A percentile compares a stretch with the other conserved stretches of the same genome.
Evolutionary conservation across 83 land plant genomes (phyloP).

Genomic region (Thuja plicata): DNA sequence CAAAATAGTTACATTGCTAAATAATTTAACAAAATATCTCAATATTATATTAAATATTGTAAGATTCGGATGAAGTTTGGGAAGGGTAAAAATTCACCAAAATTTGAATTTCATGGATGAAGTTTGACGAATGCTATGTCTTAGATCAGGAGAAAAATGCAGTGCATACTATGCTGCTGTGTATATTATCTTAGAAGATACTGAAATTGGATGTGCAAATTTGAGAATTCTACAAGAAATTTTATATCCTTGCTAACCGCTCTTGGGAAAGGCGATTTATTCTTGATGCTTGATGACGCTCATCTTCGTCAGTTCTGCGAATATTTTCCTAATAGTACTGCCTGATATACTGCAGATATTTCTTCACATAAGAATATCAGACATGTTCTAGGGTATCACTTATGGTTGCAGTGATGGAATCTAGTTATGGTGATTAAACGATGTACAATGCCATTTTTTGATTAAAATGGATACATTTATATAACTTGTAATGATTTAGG

Average conservation of each 20-base stretch:
- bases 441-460: neutral
- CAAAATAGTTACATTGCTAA: no score
- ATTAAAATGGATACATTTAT: neutral
- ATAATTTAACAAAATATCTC: no score
- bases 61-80: no score
- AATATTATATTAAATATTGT: no score
- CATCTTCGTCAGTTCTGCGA: neutral
- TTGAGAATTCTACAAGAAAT: neutral
- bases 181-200: neutral
- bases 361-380: neutral
- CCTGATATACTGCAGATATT: neutral
- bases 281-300: neutral
- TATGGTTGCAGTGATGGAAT: neutral
- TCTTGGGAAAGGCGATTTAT: neutral
- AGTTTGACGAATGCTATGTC: no score
- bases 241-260: neutral
- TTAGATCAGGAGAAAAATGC: neutral
- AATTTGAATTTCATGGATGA: no score
- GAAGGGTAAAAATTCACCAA: no score
- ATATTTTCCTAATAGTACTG: neutral
- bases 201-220: neutral
- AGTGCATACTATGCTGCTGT: neutral
- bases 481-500: neutral
- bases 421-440: neutral
- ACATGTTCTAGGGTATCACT: neutral